Conservation (phyloP, 257 asterid species). For the Cynanchum wilfordii region DNA sequence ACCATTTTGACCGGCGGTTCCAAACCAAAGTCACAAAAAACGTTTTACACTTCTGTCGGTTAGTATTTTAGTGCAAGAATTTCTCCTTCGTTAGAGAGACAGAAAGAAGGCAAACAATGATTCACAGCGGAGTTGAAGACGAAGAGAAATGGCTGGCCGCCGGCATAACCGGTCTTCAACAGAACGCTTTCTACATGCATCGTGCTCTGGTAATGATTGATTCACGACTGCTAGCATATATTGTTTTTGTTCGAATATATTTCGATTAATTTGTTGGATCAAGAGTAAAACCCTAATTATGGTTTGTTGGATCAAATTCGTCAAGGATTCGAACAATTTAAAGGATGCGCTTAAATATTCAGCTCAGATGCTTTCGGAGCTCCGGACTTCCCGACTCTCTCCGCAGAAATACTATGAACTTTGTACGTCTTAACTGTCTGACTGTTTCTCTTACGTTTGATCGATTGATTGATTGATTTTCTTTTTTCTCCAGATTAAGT, state of each 20-base stretch:
- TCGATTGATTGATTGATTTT: conserved; percentile 6
- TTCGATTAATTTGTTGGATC: conserved; percentile 3
- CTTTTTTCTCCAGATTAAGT: conserved; percentile 4
- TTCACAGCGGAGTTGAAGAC: conserved; percentile 73
- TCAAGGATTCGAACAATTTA: conserved; percentile 84
- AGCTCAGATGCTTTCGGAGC: conserved; percentile 99
- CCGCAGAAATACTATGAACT: conserved; percentile 97
- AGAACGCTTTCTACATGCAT: conserved; percentile 97
- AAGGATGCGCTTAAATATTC: conserved; percentile 95
- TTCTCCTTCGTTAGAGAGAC: background rate
- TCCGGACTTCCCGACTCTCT: conserved; percentile 93
- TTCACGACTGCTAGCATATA: background rate
- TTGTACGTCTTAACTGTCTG: conserved; percentile 49
- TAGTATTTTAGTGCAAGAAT: background rate
- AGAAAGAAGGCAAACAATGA: conserved; percentile 32
- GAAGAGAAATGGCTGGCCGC: conserved; percentile 97
- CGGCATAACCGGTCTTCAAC: conserved; percentile 96
- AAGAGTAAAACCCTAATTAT: conserved; percentile 37
- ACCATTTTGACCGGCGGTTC: conserved; percentile 2
- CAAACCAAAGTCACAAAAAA: background rate
- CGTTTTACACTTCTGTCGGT: background rate
- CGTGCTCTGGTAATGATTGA: conserved; percentile 71
- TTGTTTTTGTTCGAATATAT: too few species aligned
- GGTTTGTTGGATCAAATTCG: conserved; percentile 15
- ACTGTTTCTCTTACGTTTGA: conserved; percentile 5